Conservation (phyloP, 768 basidiomycete species). For the Tylopilus vinaceipallidus region DNA sequence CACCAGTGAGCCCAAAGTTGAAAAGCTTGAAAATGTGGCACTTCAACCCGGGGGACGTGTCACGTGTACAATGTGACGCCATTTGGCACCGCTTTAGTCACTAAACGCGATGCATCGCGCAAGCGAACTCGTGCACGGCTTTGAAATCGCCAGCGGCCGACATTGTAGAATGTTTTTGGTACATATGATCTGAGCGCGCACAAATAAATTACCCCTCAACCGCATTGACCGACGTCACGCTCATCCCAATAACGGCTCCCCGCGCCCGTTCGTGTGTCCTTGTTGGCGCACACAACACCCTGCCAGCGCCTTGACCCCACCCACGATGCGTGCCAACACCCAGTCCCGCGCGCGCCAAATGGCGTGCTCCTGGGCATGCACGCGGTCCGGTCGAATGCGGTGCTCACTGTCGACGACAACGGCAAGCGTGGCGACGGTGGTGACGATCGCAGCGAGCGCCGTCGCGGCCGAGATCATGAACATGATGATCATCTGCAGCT, state of each 20-base stretch:
- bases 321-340: conserved; percentile 22
- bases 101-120: too few species aligned
- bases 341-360: conserved; percentile 37
- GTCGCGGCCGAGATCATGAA: conserved; percentile 87
- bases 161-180: too few species aligned
- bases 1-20: too few species aligned
- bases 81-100: too few species aligned
- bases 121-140: too few species aligned
- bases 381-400: conserved; percentile 61
- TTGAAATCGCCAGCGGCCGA: too few species aligned
- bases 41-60: too few species aligned
- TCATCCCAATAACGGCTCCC: conserved; percentile 20
- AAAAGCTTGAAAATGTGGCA: too few species aligned
- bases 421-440: conserved; percentile 56
- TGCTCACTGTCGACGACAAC: conserved; percentile 69
- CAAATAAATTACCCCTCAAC: conserved; percentile 5
- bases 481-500: conserved; percentile 91
- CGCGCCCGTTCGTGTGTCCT: neutral
- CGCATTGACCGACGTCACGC: neutral
- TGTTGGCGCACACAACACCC: conserved; percentile 12
- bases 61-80: too few species aligned
- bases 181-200: neutral
- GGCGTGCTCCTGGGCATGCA: conserved; percentile 38
- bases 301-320: neutral
- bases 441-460: conserved; percentile 64